phyloP scores from a whole-genome alignment of 2,329 filamentous ascomycete species.

The Pseudogymnoascus sp. region DNA sequence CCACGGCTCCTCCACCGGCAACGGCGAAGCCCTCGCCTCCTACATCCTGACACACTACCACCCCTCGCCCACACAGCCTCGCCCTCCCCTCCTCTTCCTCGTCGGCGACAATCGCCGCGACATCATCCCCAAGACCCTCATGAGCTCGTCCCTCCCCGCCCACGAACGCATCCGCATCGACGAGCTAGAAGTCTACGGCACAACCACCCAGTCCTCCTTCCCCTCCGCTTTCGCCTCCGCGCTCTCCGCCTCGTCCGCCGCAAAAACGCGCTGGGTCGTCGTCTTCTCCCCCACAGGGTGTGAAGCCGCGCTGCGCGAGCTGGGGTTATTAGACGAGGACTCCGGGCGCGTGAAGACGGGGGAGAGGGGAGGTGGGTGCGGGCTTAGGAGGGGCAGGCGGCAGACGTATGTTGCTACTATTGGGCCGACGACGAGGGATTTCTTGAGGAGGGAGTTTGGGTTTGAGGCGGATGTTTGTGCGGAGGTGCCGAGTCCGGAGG shows the following conservation, averaged over 20 bases:
- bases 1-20: constrained; percentile 75
- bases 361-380: constrained; percentile 11
- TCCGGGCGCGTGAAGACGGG: constrained; percentile 33
- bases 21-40: constrained; percentile 68
- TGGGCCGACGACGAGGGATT: constrained; percentile 81
- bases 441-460: constrained; percentile 56
- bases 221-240: constrained; percentile 52
- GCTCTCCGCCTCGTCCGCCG: constrained; percentile 39
- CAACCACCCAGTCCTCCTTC: constrained; percentile 74
- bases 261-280: constrained; percentile 58
- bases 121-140: constrained; percentile 77
- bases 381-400: constrained; percentile 22
- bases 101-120: constrained; percentile 87
- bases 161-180: constrained; percentile 56
- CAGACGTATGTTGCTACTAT: constrained; percentile 73
- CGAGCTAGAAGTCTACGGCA: constrained; percentile 81
- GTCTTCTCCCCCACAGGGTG: constrained; percentile 64
- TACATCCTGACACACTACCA: constrained; percentile 73
- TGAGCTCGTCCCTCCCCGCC: constrained; percentile 43
- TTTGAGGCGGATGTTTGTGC: constrained; percentile 75
- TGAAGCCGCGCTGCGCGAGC: constrained; percentile 48
- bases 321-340: constrained; percentile 44
- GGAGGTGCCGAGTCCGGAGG: constrained; percentile 71
- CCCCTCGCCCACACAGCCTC: background rate
- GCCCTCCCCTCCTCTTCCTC: constrained; percentile 65